Evolutionary conservation across 2,329 filamentous ascomycete species (phyloP), one percentile per base, ranked within the genome.

Genomic region (Ascochyta clinopodiicola): DNA sequence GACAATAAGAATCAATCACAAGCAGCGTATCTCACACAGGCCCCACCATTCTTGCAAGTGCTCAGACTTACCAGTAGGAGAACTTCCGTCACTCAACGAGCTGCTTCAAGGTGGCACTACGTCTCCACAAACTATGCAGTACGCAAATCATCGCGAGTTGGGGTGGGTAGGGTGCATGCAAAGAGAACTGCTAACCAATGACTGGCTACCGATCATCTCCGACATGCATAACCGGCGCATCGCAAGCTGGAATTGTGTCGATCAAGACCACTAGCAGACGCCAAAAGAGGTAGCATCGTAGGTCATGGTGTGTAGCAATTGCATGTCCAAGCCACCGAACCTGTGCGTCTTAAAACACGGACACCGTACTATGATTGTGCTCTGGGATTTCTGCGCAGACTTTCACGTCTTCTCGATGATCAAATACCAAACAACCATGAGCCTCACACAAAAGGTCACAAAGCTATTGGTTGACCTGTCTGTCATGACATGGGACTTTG

Each of bases 401-500:
- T n/a, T 17, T 38, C 2, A 15, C 36, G 15, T 21, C 22, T 25
- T 9, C 22, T 25, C 39, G n/a, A 17, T 29, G 22, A 29, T 7
- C n/a, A n/a, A 6, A 21, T 31, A 35, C 27, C 6, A 4, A 31
- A 8, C 1, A 29, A 46, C 24, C 24, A 65, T 67, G 60, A 56
- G 46, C 10, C 5, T 65, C 22, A 19, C 32, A n/a, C 53, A 60
- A n/a, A 61, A 58, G 39, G 32, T 66, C 38, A 60, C 48, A 6
- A 66, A 67, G 34, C 64, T 62, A 13, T 67, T 77, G 48, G 66
- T 76, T 55, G 70, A 75, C 58, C 54, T 75, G 22, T 70, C 71
- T 29, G 72, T 78, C 46, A 69, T 78, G 37, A 59, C 63, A 37
- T 78, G 75, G 74, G 76, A 78, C 61, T 75, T 76, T 50, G 62